Percentiles rank a stretch among this genome's conserved stretches.
phyloP scores from a whole-genome alignment of 768 basidiomycete species.

The Suillus discolor region DNA sequence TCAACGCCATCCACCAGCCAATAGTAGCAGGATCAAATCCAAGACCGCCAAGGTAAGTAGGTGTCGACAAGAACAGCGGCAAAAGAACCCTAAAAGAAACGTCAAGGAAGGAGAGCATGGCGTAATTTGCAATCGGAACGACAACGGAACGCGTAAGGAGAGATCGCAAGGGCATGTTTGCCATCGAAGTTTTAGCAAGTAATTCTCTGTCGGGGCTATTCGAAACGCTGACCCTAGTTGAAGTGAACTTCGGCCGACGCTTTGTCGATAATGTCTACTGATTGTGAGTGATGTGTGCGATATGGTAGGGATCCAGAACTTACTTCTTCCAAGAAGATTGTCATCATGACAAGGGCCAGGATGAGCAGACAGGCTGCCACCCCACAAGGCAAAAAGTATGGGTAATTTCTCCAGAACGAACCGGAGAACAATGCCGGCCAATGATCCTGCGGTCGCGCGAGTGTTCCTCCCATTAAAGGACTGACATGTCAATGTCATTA shows the following conservation, averaged over 20 bases:
- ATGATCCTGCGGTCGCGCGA: conserved; percentile 55
- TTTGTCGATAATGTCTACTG: conserved; percentile 2
- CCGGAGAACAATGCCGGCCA: conserved; percentile 51
- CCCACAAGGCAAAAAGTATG: conserved; percentile 40
- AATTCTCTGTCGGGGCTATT: neutral
- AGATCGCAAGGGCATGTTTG: conserved; percentile 33
- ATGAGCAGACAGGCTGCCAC: conserved; percentile 21
- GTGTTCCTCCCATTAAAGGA: conserved; percentile 62
- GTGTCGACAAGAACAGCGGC: conserved; percentile 49
- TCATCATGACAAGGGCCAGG: conserved; percentile 19
- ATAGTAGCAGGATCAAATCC: conserved; percentile 44
- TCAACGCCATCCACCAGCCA: conserved; percentile 38
- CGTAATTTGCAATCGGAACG: conserved; percentile 47
- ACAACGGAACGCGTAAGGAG: conserved; percentile 38
- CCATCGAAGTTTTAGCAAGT: neutral
- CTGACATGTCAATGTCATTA: conserved; percentile 38
- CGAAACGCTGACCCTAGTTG: neutral
- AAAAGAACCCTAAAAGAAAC: conserved; percentile 41
- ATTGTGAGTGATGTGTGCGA: no score
- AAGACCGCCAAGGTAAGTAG: conserved; percentile 45
- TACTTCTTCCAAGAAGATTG: conserved; percentile 34
- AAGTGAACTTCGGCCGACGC: neutral
- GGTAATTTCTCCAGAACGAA: conserved; percentile 37
- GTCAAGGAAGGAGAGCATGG: conserved; percentile 43
- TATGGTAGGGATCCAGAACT: neutral